These are phyloP conservation scores for Vachellia pachyceras DNA, from an alignment of 306 rosid species.

Conservation along the genomic window DNA sequence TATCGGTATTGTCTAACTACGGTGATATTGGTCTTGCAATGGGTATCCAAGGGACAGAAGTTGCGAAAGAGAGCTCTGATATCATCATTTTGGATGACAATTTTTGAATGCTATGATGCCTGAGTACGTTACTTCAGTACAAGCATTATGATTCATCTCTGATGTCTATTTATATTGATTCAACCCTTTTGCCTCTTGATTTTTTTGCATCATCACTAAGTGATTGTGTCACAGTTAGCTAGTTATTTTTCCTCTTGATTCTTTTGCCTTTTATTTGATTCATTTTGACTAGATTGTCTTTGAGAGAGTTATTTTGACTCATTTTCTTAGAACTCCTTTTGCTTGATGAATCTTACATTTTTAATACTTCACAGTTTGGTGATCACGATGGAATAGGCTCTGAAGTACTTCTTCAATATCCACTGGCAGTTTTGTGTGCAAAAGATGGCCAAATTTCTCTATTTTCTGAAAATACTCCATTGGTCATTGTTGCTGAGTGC, in stretches of 20 bases:
- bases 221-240: slow-evolving; percentile 24
- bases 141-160: not conserved
- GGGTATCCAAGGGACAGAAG: slow-evolving; percentile 92
- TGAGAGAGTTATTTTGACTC: slow-evolving; percentile 7
- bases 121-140: slow-evolving; percentile 74
- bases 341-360: slow-evolving; percentile 31
- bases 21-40: slow-evolving; percentile 91
- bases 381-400: slow-evolving; percentile 94
- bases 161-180: slow-evolving; percentile 5
- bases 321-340: slow-evolving; percentile 17
- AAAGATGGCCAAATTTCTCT: slow-evolving; percentile 9
- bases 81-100: slow-evolving; percentile 92
- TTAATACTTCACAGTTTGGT: slow-evolving; percentile 73
- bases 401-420: slow-evolving; percentile 95
- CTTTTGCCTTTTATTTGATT: slow-evolving; percentile 5
- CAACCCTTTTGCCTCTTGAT: slow-evolving; percentile 25
- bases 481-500: not conserved
- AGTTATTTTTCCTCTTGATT: too few relatives aligned
- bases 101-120: too few relatives aligned
- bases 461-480: not conserved
- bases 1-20: slow-evolving; percentile 57
- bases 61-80: slow-evolving; percentile 95
- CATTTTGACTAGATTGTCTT: slow-evolving; percentile 6
- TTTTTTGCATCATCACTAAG: slow-evolving; percentile 24
- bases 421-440: slow-evolving; percentile 30